A percentile compares a stretch with the other conserved stretches of the same genome.
Evolutionary conservation across 2,329 filamentous ascomycete genomes (phyloP).

Genomic region (Xylariaceae sp.): DNA sequence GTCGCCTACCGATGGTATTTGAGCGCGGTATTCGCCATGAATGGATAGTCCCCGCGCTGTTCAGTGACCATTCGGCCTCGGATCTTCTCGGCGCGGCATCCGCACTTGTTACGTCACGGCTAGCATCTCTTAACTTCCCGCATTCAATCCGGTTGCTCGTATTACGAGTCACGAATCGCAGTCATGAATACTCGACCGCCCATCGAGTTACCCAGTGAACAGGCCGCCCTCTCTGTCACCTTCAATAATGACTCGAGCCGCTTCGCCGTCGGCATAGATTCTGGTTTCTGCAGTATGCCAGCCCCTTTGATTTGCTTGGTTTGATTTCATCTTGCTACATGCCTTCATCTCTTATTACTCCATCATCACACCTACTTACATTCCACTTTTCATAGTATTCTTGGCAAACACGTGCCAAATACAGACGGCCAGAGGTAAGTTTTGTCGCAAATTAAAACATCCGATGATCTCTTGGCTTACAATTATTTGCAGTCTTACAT

Average conservation of each 20-base stretch:
- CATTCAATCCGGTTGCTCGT: not conserved
- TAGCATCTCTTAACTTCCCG: slow-evolving; percentile 10
- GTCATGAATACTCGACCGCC: slow-evolving; percentile 84
- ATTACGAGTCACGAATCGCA: slow-evolving; percentile 12
- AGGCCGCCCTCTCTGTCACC: slow-evolving; percentile 71
- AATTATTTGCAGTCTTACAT: slow-evolving; percentile 49
- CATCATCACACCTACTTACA: slow-evolving; percentile 26
- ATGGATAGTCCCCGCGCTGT: slow-evolving; percentile 3
- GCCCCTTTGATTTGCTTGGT: not conserved
- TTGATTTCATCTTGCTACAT: not conserved
- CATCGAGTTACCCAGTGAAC: slow-evolving; percentile 70
- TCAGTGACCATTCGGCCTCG: slow-evolving; percentile 19
- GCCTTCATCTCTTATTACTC: not conserved
- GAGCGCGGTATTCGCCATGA: slow-evolving; percentile 7
- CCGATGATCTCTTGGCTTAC: not conserved
- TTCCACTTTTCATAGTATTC: slow-evolving; percentile 50
- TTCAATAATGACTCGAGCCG: slow-evolving; percentile 83
- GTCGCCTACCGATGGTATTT: not conserved
- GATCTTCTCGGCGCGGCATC: slow-evolving; percentile 23
- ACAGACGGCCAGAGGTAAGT: slow-evolving; percentile 47
- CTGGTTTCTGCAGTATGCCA: slow-evolving; percentile 72
- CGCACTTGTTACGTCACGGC: slow-evolving; percentile 17
- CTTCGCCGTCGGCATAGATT: slow-evolving; percentile 81
- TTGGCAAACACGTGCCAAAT: slow-evolving; percentile 66
- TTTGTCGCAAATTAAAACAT: not conserved